These are phyloP conservation scores for Beauveria sp. DNA, from an alignment of 2,329 filamentous ascomycete genomes.

Conservation along the genomic window DNA sequence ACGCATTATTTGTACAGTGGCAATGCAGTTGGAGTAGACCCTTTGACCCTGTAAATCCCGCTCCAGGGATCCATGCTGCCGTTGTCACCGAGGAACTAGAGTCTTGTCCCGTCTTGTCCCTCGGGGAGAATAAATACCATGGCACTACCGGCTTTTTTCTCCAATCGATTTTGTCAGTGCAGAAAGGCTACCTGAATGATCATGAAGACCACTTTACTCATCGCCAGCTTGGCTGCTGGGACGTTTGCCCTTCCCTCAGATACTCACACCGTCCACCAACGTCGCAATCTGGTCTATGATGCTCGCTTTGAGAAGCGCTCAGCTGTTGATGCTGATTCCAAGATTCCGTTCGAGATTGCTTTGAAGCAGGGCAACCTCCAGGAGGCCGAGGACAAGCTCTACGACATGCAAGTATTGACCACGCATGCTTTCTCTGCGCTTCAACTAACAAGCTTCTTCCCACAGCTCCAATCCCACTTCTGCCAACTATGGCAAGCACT, in stretches of 20 bases:
- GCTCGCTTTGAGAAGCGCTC: slow-evolving; percentile 21
- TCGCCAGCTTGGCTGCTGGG: slow-evolving; percentile 16
- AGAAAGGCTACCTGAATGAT: background rate
- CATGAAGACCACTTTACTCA: slow-evolving; percentile 17
- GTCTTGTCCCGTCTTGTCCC: background rate
- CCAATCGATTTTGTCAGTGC: background rate
- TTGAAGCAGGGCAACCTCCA: slow-evolving; percentile 39
- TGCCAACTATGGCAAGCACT: slow-evolving; percentile 39
- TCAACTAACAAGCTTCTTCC: background rate
- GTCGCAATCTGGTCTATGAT: slow-evolving; percentile 15
- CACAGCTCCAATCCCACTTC: slow-evolving; percentile 33
- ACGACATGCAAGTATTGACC: slow-evolving; percentile 25
- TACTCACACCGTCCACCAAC: slow-evolving; percentile 26
- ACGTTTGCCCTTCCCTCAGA: slow-evolving; percentile 14
- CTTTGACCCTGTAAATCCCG: too few relatives aligned
- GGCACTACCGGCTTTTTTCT: background rate
- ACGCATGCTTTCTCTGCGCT: too few relatives aligned
- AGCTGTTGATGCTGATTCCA: slow-evolving; percentile 13
- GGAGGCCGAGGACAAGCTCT: slow-evolving; percentile 34
- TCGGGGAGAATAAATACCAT: background rate
- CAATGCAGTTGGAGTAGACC: background rate
- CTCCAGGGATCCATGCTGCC: background rate
- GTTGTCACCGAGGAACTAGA: background rate
- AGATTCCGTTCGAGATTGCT: slow-evolving; percentile 34
- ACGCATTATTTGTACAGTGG: background rate